Evolutionary conservation across 2,329 filamentous ascomycete genomes (phyloP).

Genomic region (Chlorencoelia australis): DNA sequence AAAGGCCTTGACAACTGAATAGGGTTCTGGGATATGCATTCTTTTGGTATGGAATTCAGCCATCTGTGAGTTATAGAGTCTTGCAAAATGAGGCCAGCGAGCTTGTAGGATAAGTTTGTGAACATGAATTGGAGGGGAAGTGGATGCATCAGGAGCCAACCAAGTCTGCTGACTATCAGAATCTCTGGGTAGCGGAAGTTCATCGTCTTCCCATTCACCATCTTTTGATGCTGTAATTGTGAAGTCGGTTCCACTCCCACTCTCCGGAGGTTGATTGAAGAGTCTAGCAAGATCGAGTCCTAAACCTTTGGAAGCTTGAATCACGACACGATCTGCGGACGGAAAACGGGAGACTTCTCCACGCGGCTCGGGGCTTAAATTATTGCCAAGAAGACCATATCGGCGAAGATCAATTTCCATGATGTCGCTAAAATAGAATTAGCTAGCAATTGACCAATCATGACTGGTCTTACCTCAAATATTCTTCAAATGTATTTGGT

Average conservation of each 20-base stretch:
- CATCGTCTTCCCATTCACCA: constrained; percentile 56
- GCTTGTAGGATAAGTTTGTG: constrained; percentile 91
- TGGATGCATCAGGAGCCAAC: constrained; percentile 51
- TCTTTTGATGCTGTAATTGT: constrained; percentile 80
- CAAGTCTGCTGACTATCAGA: constrained; percentile 40
- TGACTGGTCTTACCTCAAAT: constrained; percentile 45
- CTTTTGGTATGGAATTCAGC: constrained; percentile 92
- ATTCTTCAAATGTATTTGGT: constrained; percentile 71
- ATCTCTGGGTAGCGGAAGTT: too few species aligned
- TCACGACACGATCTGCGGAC: constrained; percentile 33
- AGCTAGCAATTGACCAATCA: constrained; percentile 11
- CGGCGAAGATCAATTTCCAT: constrained; percentile 86
- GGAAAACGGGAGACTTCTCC: constrained; percentile 39
- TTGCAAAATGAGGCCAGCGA: constrained; percentile 92
- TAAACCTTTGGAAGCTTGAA: constrained; percentile 55
- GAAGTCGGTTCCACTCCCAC: constrained; percentile 82
- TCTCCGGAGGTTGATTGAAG: constrained; percentile 78
- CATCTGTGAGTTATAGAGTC: constrained; percentile 90
- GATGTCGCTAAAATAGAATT: constrained; percentile 52
- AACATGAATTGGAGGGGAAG: constrained; percentile 81
- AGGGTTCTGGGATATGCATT: constrained; percentile 97
- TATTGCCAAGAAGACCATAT: constrained; percentile 83
- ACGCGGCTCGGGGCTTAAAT: constrained; percentile 46
- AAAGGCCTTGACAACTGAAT: constrained; percentile 87
- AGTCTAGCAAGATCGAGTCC: constrained; percentile 77